A percentile compares a stretch with the other conserved stretches of the same genome.
Evolutionary conservation across 306 rosid genomes (phyloP).

Genomic region (Morella rubra): DNA sequence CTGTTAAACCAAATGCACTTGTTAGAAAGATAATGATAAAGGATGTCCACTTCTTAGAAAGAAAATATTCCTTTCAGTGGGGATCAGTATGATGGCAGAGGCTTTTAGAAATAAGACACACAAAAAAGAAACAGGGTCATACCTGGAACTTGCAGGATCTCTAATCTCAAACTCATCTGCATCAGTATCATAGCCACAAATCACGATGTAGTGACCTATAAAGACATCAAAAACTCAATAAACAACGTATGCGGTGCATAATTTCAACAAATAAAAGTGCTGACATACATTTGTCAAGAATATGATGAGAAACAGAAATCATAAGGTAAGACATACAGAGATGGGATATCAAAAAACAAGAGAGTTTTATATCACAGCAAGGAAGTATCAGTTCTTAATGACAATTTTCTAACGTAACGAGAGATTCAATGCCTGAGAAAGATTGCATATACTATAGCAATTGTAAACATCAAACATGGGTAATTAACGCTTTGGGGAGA

Average conservation of each 20-base stretch:
- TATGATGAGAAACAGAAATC: neutral
- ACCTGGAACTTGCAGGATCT: slow-evolving; percentile 93
- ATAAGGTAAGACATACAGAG: neutral
- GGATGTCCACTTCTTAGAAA: neutral
- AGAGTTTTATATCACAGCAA: neutral
- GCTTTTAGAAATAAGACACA: neutral
- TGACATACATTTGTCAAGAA: neutral
- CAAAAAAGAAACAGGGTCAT: slow-evolving; percentile 14
- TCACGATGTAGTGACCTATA: slow-evolving; percentile 86
- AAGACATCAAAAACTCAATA: slow-evolving; percentile 23
- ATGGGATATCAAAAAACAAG: neutral
- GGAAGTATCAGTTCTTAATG: neutral
- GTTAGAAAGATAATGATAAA: neutral
- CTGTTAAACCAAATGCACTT: neutral
- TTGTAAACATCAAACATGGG: neutral
- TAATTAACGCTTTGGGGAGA: slow-evolving; percentile 16
- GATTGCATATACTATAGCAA: neutral
- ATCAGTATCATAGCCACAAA: slow-evolving; percentile 84
- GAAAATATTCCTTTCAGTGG: neutral
- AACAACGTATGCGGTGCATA: neutral
- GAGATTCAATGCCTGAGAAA: neutral
- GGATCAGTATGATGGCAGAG: neutral
- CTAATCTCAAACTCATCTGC: slow-evolving; percentile 96
- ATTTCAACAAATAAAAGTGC: neutral
- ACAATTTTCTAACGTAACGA: neutral